Evolutionary conservation across 1,284 basidiomycete genomes (phyloP), one percentile per base, ranked within the genome.

Genomic region (Pterulicium gracile): DNA sequence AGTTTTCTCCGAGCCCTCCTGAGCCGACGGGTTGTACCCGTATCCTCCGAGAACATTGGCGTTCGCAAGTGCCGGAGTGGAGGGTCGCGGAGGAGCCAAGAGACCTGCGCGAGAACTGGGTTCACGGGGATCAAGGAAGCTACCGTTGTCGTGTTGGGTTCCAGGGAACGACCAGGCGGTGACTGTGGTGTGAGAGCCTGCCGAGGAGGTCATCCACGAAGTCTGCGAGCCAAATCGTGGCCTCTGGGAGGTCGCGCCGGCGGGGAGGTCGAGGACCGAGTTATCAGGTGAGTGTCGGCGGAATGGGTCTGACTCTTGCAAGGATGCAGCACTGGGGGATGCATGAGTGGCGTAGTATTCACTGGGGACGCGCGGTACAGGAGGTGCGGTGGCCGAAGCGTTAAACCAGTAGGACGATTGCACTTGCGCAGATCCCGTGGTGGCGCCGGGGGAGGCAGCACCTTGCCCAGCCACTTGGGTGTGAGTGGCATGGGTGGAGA

Each of bases 141-240:
- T 52, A 3, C 52, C 55, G 20, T 56, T 59, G 23, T 62, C 62
- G 24, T 61, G 60, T 18, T 60, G 61, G 13, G 67, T 69, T 2
- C 72, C 59, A 12, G 82, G 73, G 64, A 73, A 84, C 2, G 79
- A 82, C 79, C 81, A 85, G 7, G 73, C 69, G 27, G 81, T 73
- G 18, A 78, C 50, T 0, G 77, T 77, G 7, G 66, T 62, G 44
- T 74, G 75, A 3, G 75, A 73, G n/a, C 68, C 73, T 39, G 71
- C 68, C 2, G 72, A 70, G 10, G 81, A 81, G 0, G 78, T 79
- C 44, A 85, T 58, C 81, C 82, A 85, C 3, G 82, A 85, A 13
- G 67, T 77, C 54, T 81, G 77, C 3, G 81, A 82, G 10, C 70
- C 76, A 27, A 77, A 60, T 32, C 78, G 73, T 21, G 55, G 56